Conservation (phyloP, 1,284 basidiomycete species). For the Trichosporon asahii region DNA sequence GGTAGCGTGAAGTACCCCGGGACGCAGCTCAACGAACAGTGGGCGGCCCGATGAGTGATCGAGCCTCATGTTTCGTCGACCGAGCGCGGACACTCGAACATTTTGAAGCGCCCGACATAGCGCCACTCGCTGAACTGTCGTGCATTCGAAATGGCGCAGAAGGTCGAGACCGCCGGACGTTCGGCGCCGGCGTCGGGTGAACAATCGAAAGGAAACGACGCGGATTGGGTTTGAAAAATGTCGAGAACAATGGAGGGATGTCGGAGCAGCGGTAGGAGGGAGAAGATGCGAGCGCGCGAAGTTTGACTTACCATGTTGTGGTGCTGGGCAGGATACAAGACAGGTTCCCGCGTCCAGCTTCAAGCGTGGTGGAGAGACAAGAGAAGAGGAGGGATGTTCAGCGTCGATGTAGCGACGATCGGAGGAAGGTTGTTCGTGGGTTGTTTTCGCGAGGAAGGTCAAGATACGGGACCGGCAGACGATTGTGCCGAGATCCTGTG, state of each 20-base stretch:
- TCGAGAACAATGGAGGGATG: not conserved
- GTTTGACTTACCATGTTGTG: not conserved
- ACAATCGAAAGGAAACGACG: not conserved
- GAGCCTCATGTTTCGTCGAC: not conserved
- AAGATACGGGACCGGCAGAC: not conserved
- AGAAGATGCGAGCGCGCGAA: not conserved
- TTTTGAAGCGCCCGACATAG: not conserved
- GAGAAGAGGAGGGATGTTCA: not conserved
- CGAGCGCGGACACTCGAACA: not conserved
- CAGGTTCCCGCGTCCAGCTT: conserved; percentile 4
- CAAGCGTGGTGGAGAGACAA: not conserved
- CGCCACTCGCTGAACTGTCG: not conserved
- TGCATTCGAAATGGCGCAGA: not conserved
- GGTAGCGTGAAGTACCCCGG: not conserved
- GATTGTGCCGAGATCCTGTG: not conserved
- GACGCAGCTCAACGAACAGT: not conserved
- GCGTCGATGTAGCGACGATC: not conserved
- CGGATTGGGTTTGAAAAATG: not conserved
- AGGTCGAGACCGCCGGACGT: not conserved
- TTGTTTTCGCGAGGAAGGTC: not conserved
- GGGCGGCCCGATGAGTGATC: not conserved
- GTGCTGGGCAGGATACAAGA: not conserved
- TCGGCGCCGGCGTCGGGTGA: not conserved
- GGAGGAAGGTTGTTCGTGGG: not conserved
- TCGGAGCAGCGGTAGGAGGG: not conserved